Evolutionary conservation across 2,329 filamentous ascomycete species (phyloP), one percentile per base, ranked within the genome.

Genomic region (Thielaviopsis euricoi): DNA sequence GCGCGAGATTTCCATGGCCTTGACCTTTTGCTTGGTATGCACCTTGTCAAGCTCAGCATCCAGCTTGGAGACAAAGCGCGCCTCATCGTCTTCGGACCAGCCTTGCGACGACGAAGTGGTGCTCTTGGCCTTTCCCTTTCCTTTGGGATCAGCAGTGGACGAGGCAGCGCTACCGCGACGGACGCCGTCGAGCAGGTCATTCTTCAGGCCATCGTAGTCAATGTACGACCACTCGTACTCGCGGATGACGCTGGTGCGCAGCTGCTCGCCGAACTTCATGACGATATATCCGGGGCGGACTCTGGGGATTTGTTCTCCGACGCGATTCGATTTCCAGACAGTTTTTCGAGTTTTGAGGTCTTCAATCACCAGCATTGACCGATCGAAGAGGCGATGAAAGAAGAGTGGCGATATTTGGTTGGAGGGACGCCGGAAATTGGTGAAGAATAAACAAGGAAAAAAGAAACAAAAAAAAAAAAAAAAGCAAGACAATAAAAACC

Each of bases 161-260:
- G 25, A 26, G n/a, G 53, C 17, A 19, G 66, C 62, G 68, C 71
- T 61, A 68, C 74, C 49, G 70, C 76, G 58, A 70, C 61, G 63
- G 59, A 64, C 56, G 60, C 83, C 80, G 60, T 80, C 82, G 73
- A 91, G 93, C 62, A 98, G 82, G 63, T 89, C 83, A 64, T 80
- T 77, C 74, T 98, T 98, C 54, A 98, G 80, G 63, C 85, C 87
- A 70, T 96, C 90, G 74, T 98, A 98, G 73, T 89, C 86, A 73
- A 98, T 96, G 74, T 98, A 98, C 76, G 95, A 89, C 84, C 90
- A 95, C 71, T 90, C 85, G 75, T 94, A 98, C 74, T 97, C 90
- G 76, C 87, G 89, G 72, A 97, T 95, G 68, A 95, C 80, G 69
- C 90, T 96, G 67, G 89, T 91, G 63, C 89, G 89, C 67, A 98